Evolutionary conservation across 305 asterid species (phyloP).

Genomic region (Plantago coronopus): DNA sequence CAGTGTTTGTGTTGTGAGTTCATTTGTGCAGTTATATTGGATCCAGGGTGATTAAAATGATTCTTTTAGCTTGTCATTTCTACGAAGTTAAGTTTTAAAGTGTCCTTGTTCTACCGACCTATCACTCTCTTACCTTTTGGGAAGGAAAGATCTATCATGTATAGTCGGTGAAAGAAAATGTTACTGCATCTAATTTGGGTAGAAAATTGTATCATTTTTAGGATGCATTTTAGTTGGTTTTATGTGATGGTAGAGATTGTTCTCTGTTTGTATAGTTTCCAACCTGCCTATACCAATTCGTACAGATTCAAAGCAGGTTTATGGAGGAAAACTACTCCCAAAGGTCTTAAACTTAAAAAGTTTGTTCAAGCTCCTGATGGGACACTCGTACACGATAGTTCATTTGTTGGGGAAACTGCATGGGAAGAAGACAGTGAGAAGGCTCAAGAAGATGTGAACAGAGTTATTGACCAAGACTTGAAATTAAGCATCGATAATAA

Average conservation of each 20-base stretch:
- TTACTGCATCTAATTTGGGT: background rate
- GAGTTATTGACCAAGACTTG: constrained; percentile 51
- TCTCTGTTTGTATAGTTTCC: too few species aligned
- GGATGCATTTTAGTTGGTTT: background rate
- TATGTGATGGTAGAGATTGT: too few species aligned
- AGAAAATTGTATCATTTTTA: constrained; percentile 10
- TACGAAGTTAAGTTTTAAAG: constrained; percentile 7
- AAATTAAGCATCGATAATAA: constrained; percentile 51
- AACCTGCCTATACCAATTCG: background rate
- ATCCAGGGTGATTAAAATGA: constrained; percentile 1
- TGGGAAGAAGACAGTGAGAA: constrained; percentile 77
- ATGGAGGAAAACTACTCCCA: constrained; percentile 92
- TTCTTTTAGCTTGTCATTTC: constrained; percentile 11
- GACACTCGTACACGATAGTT: constrained; percentile 75
- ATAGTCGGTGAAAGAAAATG: background rate
- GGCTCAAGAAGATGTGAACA: constrained; percentile 43
- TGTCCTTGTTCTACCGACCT: constrained; percentile 1
- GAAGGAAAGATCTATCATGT: constrained; percentile 1
- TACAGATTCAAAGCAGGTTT: constrained; percentile 75
- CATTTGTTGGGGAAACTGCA: constrained; percentile 91
- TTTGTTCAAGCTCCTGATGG: constrained; percentile 89
- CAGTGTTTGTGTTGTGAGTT: constrained; percentile 11
- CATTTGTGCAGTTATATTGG: constrained; percentile 1
- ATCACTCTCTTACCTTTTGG: constrained; percentile 14
- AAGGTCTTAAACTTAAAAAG: constrained; percentile 85